Percentiles rank a stretch among this genome's conserved stretches.
Conservation (phyloP, 2,329 filamentous ascomycete species). For the Alternaria dauci region DNA sequence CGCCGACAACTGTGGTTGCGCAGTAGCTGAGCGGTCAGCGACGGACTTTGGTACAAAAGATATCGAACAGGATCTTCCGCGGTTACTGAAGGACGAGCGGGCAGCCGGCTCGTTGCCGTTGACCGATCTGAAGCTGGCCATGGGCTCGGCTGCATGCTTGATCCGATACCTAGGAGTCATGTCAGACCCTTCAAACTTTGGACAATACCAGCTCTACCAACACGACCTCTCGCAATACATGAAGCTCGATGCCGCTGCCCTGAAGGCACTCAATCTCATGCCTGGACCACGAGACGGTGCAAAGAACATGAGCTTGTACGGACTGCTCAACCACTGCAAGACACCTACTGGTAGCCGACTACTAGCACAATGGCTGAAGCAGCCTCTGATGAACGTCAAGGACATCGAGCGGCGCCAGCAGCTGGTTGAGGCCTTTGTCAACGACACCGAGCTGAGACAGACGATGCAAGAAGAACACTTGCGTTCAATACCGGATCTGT, state of each 20-base stretch:
- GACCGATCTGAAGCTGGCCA: slow-evolving; percentile 91
- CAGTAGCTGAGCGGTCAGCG: slow-evolving; percentile 79
- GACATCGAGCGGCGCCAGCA: slow-evolving; percentile 94
- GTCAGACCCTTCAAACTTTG: slow-evolving; percentile 92
- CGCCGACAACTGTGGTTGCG: slow-evolving; percentile 89
- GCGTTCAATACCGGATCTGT: slow-evolving; percentile 90
- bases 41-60: slow-evolving; percentile 87
- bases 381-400: slow-evolving; percentile 88
- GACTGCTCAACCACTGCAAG: slow-evolving; percentile 95
- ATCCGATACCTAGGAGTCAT: slow-evolving; percentile 94
- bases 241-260: slow-evolving; percentile 94
- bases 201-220: slow-evolving; percentile 96
- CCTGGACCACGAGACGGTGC: slow-evolving; percentile 91
- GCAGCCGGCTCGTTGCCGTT: slow-evolving; percentile 81
- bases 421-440: slow-evolving; percentile 92
- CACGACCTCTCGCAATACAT: slow-evolving; percentile 97
- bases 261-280: slow-evolving; percentile 96
- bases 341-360: slow-evolving; percentile 90
- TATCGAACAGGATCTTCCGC: slow-evolving; percentile 92
- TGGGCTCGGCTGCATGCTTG: slow-evolving; percentile 90
- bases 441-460: slow-evolving; percentile 90
- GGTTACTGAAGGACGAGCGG: slow-evolving; percentile 86
- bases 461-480: slow-evolving; percentile 97
- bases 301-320: slow-evolving; percentile 98
- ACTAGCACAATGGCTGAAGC: slow-evolving; percentile 95